Evolutionary conservation across 164 flowering plant species (phyloP).

Genomic region (Vitis cinerea): DNA sequence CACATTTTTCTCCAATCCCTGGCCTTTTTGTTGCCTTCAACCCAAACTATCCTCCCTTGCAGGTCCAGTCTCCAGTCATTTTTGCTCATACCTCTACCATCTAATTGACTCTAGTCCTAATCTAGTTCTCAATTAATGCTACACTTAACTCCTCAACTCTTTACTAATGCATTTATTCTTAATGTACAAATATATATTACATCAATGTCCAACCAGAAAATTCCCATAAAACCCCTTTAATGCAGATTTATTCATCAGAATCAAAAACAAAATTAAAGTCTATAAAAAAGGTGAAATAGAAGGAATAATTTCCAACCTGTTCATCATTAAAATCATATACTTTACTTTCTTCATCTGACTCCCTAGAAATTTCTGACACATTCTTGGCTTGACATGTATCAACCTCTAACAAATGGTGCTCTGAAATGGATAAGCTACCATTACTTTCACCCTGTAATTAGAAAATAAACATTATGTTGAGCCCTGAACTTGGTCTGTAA

Average conservation of each 20-base stretch:
- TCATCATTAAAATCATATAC: constrained; percentile 64
- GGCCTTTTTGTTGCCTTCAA: no score
- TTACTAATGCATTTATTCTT: no score
- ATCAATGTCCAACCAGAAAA: no score
- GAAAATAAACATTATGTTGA: constrained; percentile 28
- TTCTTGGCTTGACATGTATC: constrained; percentile 21
- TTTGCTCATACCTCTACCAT: no score
- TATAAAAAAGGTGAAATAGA: not conserved
- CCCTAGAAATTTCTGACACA: constrained; percentile 20
- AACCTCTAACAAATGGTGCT: constrained; percentile 25
- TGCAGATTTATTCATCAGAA: not conserved
- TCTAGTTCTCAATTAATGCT: no score
- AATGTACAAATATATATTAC: no score
- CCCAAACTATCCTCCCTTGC: no score
- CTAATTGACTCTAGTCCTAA: no score
- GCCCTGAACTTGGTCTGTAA: constrained; percentile 10
- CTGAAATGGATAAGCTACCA: constrained; percentile 39
- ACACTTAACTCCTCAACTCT: no score
- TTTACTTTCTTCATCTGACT: constrained; percentile 25
- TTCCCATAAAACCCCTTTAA: not conserved
- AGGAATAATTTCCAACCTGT: constrained; percentile 37
- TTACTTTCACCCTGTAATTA: constrained; percentile 55
- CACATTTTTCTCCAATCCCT: no score
- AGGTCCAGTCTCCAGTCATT: no score
- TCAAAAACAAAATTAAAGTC: not conserved